Evolutionary conservation across 1,139 yeast genomes (phyloP), one percentile per base, ranked within the genome.

Genomic region (Sugiyamaella castrensis): DNA sequence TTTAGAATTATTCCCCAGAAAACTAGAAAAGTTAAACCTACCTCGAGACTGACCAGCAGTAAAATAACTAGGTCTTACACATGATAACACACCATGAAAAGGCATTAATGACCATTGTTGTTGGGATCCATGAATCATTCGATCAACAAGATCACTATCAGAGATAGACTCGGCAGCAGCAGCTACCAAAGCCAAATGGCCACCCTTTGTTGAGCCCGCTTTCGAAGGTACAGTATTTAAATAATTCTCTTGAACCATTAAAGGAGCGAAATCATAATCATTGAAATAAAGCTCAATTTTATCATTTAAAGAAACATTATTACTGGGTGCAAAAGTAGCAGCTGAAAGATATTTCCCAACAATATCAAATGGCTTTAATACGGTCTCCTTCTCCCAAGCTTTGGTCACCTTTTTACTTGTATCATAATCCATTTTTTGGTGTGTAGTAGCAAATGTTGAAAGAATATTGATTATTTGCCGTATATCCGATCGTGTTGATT

Each of bases 51-150:
- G 77, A 2, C 98, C 98, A 10, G 89, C 84, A 13, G 88, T 82
- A 55, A 75, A 78, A 42, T 81, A 81, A 0, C 89, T 75, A 0
- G 99, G 98, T 38, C 81, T 73, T 11, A 94, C 88, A 1, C 95
- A 80, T 0, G 98, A 91, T 76, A 87, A 74, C 2, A 89, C 77
- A 0, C 92, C 98, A 69, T 91, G 97, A 59, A 89, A 77, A 2
- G 99, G 99, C 73, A 94, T 77, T 56, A 94, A 74, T 56, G 94
- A 81, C 99, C 99, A 94, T 60, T 87, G 91, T 68, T 92, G 98
- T 60, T 91, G 96, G 42, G 95, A 80, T 37, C 95, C 86, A 61
- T 95, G 85, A 52, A 94, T 91, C 64, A 81, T 74, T 28, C 81
- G 73, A 64, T 89, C 96, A 16, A 91, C 83, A 29, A 83, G 66